phyloP scores from a whole-genome alignment of 768 basidiomycete genomes.

The Porpolomopsis calyptriformis region DNA sequence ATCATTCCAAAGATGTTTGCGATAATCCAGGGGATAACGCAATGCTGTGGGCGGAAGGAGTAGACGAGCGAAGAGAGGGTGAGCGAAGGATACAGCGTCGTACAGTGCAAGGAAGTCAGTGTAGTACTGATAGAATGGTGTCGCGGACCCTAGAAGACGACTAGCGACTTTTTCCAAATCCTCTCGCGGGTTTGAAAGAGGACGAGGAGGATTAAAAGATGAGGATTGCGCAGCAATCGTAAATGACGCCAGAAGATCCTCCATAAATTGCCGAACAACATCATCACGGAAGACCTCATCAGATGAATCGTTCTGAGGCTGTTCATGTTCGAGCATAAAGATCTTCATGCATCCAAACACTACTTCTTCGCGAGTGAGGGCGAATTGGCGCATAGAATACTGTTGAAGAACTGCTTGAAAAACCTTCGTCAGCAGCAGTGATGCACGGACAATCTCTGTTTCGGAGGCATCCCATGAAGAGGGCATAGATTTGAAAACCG shows the following conservation, averaged over 20 bases:
- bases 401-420: constrained; percentile 34
- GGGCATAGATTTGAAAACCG: constrained; percentile 61
- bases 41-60: constrained; percentile 70
- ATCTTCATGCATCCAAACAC: constrained; percentile 84
- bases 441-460: constrained; percentile 59
- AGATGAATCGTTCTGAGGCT: constrained; percentile 35
- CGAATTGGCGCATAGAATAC: constrained; percentile 32
- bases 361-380: constrained; percentile 42
- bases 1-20: constrained; percentile 77
- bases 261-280: constrained; percentile 49
- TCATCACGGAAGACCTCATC: constrained; percentile 78
- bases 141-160: constrained; percentile 49
- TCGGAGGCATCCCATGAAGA: constrained; percentile 70
- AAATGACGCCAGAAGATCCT: constrained; percentile 47
- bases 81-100: constrained; percentile 80
- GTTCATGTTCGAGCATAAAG: constrained; percentile 91
- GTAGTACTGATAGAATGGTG: constrained; percentile 91
- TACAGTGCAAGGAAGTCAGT: constrained; percentile 87
- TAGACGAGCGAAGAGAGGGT: constrained; percentile 63
- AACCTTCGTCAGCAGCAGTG: constrained; percentile 50
- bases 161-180: constrained; percentile 45
- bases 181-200: constrained; percentile 11
- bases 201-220: constrained; percentile 10
- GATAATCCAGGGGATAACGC: constrained; percentile 72
- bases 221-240: constrained; percentile 22